Evolutionary conservation across 208 protist species (phyloP), one percentile per base, ranked within the genome.

Genomic region (Trypanosoma melophagium): DNA sequence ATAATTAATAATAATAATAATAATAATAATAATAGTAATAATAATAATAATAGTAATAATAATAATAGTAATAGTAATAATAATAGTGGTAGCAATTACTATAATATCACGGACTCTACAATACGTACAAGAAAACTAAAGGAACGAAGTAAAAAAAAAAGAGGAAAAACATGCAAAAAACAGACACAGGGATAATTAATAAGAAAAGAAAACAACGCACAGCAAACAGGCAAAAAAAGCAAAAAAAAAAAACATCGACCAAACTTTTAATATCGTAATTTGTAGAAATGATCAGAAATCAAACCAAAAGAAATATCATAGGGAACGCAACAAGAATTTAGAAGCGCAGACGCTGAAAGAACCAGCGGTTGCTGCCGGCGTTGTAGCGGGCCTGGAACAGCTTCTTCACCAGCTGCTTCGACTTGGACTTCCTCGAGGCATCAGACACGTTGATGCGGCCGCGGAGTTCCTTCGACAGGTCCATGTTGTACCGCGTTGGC

Each of bases 341-440:
- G 96, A 99, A 99, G 79, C 96, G 88, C 71, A 99, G 96, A 83
- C 97, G 97, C 81, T 97, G 85, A 95, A 99, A 99, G 93, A 99
- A 99, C 98, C 98, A 99, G 69, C 88, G 87, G 94, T 98, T 98
- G 86, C 97, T 96, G 81, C 97, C 98, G 57, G 91, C 76, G 78
- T 95, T 96, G 95, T 98, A 99, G 76, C 93, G 88, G 28, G 86
- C 88, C 92, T 98, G 90, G 82, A 98, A 96, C 63, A 98, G 69
- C 80, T 87, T 94, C 74, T 74, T 79, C 80, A 98, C 89, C 21
- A 87, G 74, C 66, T 86, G 80, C 75, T 84, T 83, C 63, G 86
- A 83, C 69, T 90, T 81, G 67, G 89, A 86, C 80, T 96, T 95
- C 77, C 96, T 84, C 61, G 86, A 82, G 61, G 92, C 87, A 60